Evolutionary conservation across 495 filamentous ascomycete genomes (phyloP), one percentile per base, ranked within the genome.

Genomic region (Clavariopsis aquatica): DNA sequence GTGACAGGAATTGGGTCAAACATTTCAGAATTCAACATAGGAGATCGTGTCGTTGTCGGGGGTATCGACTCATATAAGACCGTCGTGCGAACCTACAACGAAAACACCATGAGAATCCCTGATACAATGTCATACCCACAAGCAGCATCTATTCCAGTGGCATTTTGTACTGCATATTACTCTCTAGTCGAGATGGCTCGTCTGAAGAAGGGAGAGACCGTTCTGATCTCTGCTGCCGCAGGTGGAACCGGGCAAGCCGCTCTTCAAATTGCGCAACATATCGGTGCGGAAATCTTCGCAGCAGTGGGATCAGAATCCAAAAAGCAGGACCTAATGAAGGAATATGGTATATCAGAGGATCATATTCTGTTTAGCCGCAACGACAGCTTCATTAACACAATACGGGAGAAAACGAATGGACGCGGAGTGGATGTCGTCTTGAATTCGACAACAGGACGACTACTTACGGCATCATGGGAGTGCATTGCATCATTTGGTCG

Each of bases 351-450:
- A 20, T 52, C 57, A 8, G 64, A 63, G 2, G 31, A 23, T 20
- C 63, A 70, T 26, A 70, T 70, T 7, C 64, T 70, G 46, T 57
- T 46, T n/a, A 65, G 60, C 56, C 55, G 62, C 27, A 29, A 62
- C 28, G 19, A 17, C 12, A 43, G 52, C 23, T 69, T 89, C 59
- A 79, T 76, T 12, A 60, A 76, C 17, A 80, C 74, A 2, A 70
- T 90, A 31, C 76, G 73, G 46, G 69, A 71, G 29, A 76, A 75
- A 0, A 90, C 87, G 0, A 68, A 74, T 5, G 78, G 78, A 9
- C 62, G 76, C 1, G 87, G 88, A 0, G 84, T 89, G 0, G 87
- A 90, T 68, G 80, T 90, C 0, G 74, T 89, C 4, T 67, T 91
- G 17, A 89, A 89, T 70, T 85, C 83, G 1, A 54, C 81, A 10